Conservation (phyloP, 441 rosid species). For the Populus hybrid region DNA sequence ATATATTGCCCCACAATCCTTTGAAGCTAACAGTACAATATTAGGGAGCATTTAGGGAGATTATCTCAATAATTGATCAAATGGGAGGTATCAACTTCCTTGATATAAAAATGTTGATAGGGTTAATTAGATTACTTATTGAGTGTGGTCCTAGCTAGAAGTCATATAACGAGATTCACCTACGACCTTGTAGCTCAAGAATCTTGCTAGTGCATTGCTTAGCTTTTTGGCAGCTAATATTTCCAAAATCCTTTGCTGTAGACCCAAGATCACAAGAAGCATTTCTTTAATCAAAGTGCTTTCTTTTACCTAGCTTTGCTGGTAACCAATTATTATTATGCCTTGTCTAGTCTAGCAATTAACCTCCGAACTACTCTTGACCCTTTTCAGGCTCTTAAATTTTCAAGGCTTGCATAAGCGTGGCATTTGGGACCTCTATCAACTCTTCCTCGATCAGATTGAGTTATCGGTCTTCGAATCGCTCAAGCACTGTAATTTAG, state of each 20-base stretch:
- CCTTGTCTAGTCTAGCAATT: neutral
- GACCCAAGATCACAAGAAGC: neutral
- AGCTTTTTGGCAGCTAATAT: neutral
- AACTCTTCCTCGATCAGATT: neutral
- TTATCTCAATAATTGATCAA: slow-evolving; percentile 16
- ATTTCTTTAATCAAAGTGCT: slow-evolving; percentile 8
- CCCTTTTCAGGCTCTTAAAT: neutral
- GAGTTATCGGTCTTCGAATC: neutral
- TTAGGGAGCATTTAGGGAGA: neutral
- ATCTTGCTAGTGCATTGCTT: no score
- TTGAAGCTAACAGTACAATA: slow-evolving; percentile 15
- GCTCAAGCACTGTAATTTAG: neutral
- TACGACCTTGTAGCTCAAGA: no score
- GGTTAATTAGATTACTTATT: neutral
- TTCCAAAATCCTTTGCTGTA: neutral
- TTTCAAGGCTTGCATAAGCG: neutral
- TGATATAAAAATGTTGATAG: neutral
- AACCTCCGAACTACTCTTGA: neutral
- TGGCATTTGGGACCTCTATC: neutral
- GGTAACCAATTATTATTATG: neutral
- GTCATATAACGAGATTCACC: neutral
- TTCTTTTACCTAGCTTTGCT: neutral
- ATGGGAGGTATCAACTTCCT: slow-evolving; percentile 2
- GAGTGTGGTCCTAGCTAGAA: neutral
- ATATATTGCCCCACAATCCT: slow-evolving; percentile 24